A percentile compares a stretch with the other conserved stretches of the same genome.
These are phyloP conservation scores for Mycosphaerelloides madeirae DNA, from an alignment of 2,329 filamentous ascomycete genomes.

Conservation along the genomic window DNA sequence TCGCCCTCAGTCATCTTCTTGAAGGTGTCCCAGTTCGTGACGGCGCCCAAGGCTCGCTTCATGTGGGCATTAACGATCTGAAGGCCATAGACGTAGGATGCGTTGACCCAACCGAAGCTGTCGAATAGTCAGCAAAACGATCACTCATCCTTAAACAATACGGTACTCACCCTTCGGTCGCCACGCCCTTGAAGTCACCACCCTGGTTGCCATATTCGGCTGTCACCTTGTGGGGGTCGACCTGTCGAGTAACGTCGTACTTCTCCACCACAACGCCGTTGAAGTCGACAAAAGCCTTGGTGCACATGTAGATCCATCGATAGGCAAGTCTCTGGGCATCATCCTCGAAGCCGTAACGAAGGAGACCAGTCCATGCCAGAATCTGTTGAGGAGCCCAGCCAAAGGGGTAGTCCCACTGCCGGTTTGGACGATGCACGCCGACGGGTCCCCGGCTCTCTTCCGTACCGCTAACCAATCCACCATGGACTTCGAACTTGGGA, in stretches of 20 bases:
- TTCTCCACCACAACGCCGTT: constrained; percentile 98
- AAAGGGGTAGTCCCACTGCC: constrained; percentile 98
- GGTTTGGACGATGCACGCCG: constrained; percentile 78
- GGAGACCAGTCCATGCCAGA: constrained; percentile 88
- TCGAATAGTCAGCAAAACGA: constrained; percentile 6
- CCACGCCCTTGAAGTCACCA: constrained; percentile 88
- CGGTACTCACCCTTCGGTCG: constrained; percentile 80
- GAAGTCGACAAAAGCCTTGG: constrained; percentile 96
- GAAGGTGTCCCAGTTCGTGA: constrained; percentile 83
- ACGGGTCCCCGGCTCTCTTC: constrained; percentile 79
- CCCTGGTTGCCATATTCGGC: constrained; percentile 98
- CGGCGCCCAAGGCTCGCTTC: constrained; percentile 78
- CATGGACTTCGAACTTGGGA: constrained; percentile 81
- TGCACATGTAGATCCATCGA: constrained; percentile 98
- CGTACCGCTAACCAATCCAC: constrained; percentile 84
- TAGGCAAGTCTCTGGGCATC: constrained; percentile 88
- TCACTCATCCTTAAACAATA: neutral
- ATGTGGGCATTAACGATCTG: constrained; percentile 85
- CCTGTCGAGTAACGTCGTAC: constrained; percentile 87
- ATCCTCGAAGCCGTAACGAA: constrained; percentile 85
- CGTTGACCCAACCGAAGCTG: constrained; percentile 98
- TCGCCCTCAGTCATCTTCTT: constrained; percentile 50
- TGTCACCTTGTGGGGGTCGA: constrained; percentile 89
- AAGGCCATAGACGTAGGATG: constrained; percentile 91
- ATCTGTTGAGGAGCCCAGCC: constrained; percentile 99